phyloP scores from a whole-genome alignment of 129 eudicot genomes.

The Escallonia herrerae region DNA sequence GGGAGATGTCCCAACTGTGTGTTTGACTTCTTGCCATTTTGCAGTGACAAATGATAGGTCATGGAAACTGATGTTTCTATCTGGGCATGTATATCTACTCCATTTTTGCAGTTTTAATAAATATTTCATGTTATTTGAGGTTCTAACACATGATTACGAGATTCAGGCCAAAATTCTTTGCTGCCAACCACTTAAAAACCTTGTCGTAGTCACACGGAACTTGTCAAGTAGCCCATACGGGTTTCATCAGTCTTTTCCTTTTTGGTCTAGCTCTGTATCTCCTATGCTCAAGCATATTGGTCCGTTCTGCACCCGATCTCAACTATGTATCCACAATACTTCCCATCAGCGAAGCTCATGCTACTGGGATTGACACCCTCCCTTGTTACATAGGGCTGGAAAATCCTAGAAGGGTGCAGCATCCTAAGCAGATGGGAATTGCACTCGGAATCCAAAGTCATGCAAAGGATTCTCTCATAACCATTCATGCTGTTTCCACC shows the following conservation, averaged over 20 bases:
- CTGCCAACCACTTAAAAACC: background rate
- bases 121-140: background rate
- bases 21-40: background rate
- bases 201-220: background rate
- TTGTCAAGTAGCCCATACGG: background rate
- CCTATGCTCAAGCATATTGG: background rate
- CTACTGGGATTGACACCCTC: background rate
- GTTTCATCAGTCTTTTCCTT: background rate
- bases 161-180: background rate
- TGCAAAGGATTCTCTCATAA: background rate
- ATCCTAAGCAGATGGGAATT: background rate
- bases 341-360: background rate
- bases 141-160: background rate
- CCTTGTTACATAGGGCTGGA: background rate
- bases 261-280: background rate
- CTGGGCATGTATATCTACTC: background rate
- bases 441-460: background rate
- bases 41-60: background rate
- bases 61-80: background rate
- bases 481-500: background rate
- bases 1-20: too few relatives aligned
- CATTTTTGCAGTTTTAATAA: background rate
- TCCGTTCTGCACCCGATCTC: background rate
- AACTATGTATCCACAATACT: background rate
- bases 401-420: background rate